Conservation (phyloP, 2,329 filamentous ascomycete genomes). For the Cercospora janseana region DNA sequence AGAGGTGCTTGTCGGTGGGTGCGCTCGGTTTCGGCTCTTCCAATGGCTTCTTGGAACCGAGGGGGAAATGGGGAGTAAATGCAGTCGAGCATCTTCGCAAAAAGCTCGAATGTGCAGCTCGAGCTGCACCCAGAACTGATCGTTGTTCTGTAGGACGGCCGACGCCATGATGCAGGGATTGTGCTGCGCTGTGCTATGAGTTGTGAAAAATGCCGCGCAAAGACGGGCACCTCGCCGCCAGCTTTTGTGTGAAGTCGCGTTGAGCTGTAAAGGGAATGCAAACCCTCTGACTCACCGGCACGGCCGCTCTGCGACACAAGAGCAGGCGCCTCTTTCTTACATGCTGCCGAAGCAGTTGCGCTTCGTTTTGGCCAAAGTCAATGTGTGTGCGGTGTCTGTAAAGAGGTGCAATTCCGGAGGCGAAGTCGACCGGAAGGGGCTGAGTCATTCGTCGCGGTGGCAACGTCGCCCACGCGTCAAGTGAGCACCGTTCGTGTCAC, state of each 20-base stretch:
- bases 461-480: too few species aligned
- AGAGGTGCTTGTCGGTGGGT: slow-evolving; percentile 9
- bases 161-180: not conserved
- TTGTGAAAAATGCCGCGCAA: too few species aligned
- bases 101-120: slow-evolving; percentile 6
- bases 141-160: slow-evolving; percentile 5
- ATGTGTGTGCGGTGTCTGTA: slow-evolving; percentile 9
- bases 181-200: not conserved
- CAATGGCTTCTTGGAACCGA: slow-evolving; percentile 4
- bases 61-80: slow-evolving; percentile 1
- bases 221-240: too few species aligned
- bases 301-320: not conserved
- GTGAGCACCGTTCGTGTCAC: too few species aligned
- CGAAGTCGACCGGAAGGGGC: slow-evolving; percentile 5
- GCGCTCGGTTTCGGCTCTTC: slow-evolving; percentile 7
- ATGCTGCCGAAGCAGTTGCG: not conserved
- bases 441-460: slow-evolving; percentile 6
- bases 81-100: slow-evolving; percentile 2
- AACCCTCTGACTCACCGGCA: not conserved
- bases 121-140: slow-evolving; percentile 5
- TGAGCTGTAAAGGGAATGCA: too few species aligned
- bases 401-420: slow-evolving; percentile 7
- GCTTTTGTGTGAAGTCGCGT: too few species aligned
- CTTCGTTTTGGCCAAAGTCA: not conserved
- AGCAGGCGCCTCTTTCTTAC: not conserved